These are phyloP conservation scores for Leccinum variicolor DNA, from an alignment of 768 basidiomycete species.

Conservation along the genomic window DNA sequence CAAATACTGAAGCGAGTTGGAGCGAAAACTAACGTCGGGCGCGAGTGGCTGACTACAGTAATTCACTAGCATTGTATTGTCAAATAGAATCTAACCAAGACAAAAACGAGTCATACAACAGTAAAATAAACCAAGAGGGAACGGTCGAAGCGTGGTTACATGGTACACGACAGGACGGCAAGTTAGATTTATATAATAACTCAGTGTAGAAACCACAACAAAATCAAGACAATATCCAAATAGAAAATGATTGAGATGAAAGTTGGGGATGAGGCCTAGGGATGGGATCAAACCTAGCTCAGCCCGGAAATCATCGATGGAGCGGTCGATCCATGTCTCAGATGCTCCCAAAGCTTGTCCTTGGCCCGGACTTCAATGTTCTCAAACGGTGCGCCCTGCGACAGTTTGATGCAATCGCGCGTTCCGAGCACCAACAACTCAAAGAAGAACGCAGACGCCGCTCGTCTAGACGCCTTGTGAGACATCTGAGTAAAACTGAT, in stretches of 20 bases:
- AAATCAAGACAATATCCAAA: slow-evolving; percentile 17
- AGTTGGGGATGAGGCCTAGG: no score
- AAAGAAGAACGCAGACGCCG: slow-evolving; percentile 96
- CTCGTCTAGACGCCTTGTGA: slow-evolving; percentile 84
- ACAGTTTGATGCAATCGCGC: slow-evolving; percentile 81
- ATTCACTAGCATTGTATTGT: neutral
- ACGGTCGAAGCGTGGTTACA: neutral
- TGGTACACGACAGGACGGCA: neutral
- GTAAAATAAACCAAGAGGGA: neutral
- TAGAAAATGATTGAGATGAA: neutral
- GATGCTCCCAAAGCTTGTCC: slow-evolving; percentile 81
- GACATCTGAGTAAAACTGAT: slow-evolving; percentile 80
- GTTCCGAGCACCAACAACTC: slow-evolving; percentile 94
- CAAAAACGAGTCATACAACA: neutral
- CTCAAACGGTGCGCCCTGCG: slow-evolving; percentile 72
- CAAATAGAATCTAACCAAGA: neutral
- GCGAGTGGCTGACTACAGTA: neutral
- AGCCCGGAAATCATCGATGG: slow-evolving; percentile 47
- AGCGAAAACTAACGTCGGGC: no score
- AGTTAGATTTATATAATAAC: neutral
- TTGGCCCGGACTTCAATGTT: slow-evolving; percentile 85
- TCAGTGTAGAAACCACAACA: neutral
- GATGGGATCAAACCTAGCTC: slow-evolving; percentile 19
- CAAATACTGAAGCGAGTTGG: neutral
- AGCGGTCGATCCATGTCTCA: slow-evolving; percentile 40